Percentiles rank a stretch among this genome's conserved stretches.
These are phyloP conservation scores for Cutaneotrichosporon sp. DNA, from an alignment of 1,284 basidiomycete species.

Conservation along the genomic window DNA sequence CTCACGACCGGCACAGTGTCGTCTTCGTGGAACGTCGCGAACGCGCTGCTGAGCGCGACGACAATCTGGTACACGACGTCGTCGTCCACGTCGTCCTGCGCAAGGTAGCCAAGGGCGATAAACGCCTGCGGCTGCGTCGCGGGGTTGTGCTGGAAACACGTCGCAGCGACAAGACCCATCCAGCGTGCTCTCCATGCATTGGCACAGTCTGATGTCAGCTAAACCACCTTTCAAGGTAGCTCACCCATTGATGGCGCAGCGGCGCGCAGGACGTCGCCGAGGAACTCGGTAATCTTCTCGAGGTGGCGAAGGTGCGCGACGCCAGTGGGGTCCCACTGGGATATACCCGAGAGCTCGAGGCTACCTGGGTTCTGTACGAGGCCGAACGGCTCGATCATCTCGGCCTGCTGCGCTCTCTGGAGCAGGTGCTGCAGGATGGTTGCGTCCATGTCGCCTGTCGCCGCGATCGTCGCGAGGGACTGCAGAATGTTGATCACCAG, in stretches of 20 bases:
- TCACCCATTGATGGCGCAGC: conserved; percentile 52
- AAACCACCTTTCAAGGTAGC: background rate
- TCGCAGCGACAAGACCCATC: conserved; percentile 87
- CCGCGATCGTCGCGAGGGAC: conserved; percentile 50
- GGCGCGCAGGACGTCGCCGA: conserved; percentile 61
- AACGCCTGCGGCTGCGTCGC: conserved; percentile 86
- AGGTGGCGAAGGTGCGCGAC: conserved; percentile 60
- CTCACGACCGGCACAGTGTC: conserved; percentile 59
- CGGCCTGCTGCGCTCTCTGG: conserved; percentile 56
- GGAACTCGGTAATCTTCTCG: conserved; percentile 61
- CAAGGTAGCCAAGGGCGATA: conserved; percentile 72
- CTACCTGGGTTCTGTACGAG: conserved; percentile 46
- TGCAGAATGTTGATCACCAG: conserved; percentile 75
- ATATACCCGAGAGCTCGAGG: conserved; percentile 18
- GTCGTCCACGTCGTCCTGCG: conserved; percentile 63
- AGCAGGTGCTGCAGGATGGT: conserved; percentile 52
- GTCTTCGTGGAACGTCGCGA: conserved; percentile 37
- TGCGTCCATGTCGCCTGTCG: conserved; percentile 36
- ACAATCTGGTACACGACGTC: conserved; percentile 47
- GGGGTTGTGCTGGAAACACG: conserved; percentile 86
- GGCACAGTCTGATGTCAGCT: conserved; percentile 55
- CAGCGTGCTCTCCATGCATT: conserved; percentile 91
- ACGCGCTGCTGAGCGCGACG: conserved; percentile 52
- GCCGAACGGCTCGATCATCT: conserved; percentile 67
- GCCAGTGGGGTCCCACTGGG: conserved; percentile 53